Percentiles rank a stretch among this genome's conserved stretches.
Evolutionary conservation across 2,329 filamentous ascomycete species (phyloP).

Genomic region (Delphinella strobiligena): DNA sequence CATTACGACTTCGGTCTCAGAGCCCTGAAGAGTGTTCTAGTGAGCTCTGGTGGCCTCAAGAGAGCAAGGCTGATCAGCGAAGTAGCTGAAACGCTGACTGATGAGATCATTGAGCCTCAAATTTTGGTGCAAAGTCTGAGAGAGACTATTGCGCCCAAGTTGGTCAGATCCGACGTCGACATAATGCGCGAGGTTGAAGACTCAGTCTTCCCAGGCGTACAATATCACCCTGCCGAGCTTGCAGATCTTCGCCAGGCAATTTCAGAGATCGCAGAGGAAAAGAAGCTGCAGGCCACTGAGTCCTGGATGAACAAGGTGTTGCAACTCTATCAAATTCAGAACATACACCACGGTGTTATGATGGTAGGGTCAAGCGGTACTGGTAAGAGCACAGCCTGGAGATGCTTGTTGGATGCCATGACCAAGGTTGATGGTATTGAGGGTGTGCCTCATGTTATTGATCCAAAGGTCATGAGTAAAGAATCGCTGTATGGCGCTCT

Average conservation of each 20-base stretch:
- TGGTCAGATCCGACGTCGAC: conserved; percentile 85
- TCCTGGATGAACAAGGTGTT: conserved; percentile 96
- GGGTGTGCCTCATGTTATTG: conserved; percentile 92
- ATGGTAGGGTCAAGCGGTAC: conserved; percentile 98
- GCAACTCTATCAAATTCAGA: conserved; percentile 95
- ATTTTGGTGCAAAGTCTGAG: conserved; percentile 98
- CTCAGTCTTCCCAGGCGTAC: conserved; percentile 79
- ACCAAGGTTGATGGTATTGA: conserved; percentile 86
- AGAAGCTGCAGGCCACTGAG: conserved; percentile 80
- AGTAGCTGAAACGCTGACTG: conserved; percentile 42
- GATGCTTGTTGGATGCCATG: conserved; percentile 76
- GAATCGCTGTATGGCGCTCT: conserved; percentile 92
- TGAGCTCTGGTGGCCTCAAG: conserved; percentile 94
- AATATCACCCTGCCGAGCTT: conserved; percentile 84
- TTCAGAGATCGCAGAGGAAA: conserved; percentile 67
- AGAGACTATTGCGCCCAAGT: conserved; percentile 94
- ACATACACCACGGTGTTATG: conserved; percentile 98
- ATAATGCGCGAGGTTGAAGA: conserved; percentile 75
- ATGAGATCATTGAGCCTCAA: conserved; percentile 76
- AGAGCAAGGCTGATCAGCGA: conserved; percentile 58
- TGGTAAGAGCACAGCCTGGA: conserved; percentile 94
- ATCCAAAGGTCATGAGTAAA: conserved; percentile 99
- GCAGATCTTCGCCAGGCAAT: conserved; percentile 71
- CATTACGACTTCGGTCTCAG: conserved; percentile 98
- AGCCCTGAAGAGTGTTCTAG: conserved; percentile 94